Evolutionary conservation across 139 green algal species (phyloP).

Genomic region (Micractinium sp.): DNA sequence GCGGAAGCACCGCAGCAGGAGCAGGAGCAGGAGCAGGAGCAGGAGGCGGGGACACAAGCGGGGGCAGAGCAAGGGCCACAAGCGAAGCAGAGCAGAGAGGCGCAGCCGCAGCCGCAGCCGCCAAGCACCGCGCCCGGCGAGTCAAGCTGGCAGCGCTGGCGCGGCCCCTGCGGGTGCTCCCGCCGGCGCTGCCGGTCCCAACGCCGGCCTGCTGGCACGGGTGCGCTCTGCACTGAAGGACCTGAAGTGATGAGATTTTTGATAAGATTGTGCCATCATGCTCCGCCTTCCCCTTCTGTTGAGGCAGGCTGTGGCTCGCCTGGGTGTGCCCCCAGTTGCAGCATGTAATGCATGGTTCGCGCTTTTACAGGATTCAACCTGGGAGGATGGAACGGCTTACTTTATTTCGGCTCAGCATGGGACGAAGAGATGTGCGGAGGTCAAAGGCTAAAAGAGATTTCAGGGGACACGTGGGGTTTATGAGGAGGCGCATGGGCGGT

Average conservation of each 20-base stretch:
- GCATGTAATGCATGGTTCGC: too few species aligned
- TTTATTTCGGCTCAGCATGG: too few species aligned
- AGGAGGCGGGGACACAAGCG: neutral
- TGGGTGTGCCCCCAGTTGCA: too few species aligned
- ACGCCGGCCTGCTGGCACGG: neutral
- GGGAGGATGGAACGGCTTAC: too few species aligned
- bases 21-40: neutral
- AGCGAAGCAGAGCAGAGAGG: neutral
- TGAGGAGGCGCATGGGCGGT: too few species aligned
- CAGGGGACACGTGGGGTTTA: too few species aligned
- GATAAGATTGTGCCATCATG: neutral
- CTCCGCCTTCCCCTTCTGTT: neutral
- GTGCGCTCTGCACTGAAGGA: slow-evolving; percentile 13
- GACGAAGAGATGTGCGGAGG: too few species aligned
- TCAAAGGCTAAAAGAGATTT: too few species aligned
- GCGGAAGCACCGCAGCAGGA: neutral
- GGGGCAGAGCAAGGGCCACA: neutral
- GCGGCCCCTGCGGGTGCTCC: neutral
- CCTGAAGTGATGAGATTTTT: neutral
- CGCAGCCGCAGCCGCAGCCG: neutral
- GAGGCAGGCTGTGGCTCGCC: too few species aligned
- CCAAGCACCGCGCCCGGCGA: neutral
- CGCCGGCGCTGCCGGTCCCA: neutral
- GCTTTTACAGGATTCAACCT: too few species aligned
- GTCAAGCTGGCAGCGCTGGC: neutral